Percentiles rank a stretch among this genome's conserved stretches.
phyloP scores from a whole-genome alignment of 768 basidiomycete genomes.

The Austroboletus festivus region DNA sequence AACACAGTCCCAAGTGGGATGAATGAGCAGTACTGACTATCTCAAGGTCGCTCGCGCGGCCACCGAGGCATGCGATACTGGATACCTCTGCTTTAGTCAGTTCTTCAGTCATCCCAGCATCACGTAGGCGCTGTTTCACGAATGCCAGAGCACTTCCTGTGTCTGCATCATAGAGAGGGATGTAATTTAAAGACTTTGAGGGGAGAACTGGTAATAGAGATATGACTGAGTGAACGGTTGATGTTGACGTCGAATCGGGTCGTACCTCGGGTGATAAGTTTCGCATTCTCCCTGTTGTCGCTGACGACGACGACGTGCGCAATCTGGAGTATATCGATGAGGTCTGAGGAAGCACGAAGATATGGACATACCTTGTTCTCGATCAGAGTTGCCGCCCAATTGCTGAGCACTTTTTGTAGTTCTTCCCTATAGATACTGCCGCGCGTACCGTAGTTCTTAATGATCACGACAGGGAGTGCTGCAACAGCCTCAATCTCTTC shows the following conservation, averaged over 20 bases:
- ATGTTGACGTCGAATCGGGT: background rate
- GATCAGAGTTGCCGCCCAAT: conserved; percentile 81
- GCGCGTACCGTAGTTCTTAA: conserved; percentile 72
- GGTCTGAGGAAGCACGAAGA: background rate
- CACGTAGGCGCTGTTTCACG: conserved; percentile 72
- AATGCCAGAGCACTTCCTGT: conserved; percentile 73
- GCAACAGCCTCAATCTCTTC: conserved; percentile 52
- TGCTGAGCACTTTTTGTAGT: conserved; percentile 67
- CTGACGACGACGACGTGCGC: conserved; percentile 91
- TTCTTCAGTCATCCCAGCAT: conserved; percentile 48
- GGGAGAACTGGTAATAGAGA: conserved; percentile 58
- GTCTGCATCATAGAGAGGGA: conserved; percentile 86
- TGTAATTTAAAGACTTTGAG: conserved; percentile 74
- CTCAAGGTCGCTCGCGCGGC: conserved; percentile 86
- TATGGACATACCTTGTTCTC: conserved; percentile 63
- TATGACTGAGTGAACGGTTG: no score
- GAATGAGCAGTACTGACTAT: conserved; percentile 47
- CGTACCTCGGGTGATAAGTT: conserved; percentile 76
- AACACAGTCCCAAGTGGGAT: background rate
- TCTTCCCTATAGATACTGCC: conserved; percentile 61
- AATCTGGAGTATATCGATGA: conserved; percentile 44
- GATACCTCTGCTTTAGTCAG: conserved; percentile 55
- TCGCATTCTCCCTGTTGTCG: conserved; percentile 85
- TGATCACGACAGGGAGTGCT: conserved; percentile 80
- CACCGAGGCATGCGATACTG: conserved; percentile 76